Conservation (phyloP, 108 stramenopile genomes). For the Nannochloropsis salina region DNA sequence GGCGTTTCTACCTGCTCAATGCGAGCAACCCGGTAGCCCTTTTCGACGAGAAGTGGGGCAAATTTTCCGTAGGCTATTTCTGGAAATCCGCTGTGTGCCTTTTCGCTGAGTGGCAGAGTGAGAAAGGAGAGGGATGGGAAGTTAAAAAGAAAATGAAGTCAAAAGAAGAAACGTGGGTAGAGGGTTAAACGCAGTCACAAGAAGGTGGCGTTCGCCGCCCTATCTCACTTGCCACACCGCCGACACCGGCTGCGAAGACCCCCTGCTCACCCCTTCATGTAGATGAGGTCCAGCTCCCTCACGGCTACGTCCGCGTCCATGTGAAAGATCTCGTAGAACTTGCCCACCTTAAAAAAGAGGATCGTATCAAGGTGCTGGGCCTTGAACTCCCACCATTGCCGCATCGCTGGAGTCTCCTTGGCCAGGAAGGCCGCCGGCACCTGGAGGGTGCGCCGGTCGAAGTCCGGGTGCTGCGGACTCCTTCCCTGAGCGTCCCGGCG, state of each 20-base stretch:
- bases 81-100: constrained; percentile 95
- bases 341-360: constrained; percentile 97
- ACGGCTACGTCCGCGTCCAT: constrained; percentile 95
- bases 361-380: constrained; percentile 88
- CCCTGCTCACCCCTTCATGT: constrained; percentile 83
- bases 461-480: constrained; percentile 63
- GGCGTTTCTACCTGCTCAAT: constrained; percentile 99
- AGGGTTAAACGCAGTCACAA: no score
- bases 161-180: background rate
- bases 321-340: constrained; percentile 88
- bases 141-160: background rate
- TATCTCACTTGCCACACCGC: background rate
- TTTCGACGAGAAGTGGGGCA: constrained; percentile 71
- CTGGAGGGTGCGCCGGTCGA: constrained; percentile 76
- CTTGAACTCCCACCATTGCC: constrained; percentile 98
- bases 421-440: constrained; percentile 48
- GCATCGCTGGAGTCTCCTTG: constrained; percentile 67
- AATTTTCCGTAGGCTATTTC: constrained; percentile 83
- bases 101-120: constrained; percentile 30
- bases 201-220: background rate
- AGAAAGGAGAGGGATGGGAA: no score
- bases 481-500: constrained; percentile 63
- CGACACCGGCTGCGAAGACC: background rate
- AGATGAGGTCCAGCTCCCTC: constrained; percentile 68
- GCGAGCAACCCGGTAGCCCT: constrained; percentile 92